A percentile compares a stretch with the other conserved stretches of the same genome.
Evolutionary conservation across 2,329 filamentous ascomycete species (phyloP).

Genomic region (Curvularia spicifera): DNA sequence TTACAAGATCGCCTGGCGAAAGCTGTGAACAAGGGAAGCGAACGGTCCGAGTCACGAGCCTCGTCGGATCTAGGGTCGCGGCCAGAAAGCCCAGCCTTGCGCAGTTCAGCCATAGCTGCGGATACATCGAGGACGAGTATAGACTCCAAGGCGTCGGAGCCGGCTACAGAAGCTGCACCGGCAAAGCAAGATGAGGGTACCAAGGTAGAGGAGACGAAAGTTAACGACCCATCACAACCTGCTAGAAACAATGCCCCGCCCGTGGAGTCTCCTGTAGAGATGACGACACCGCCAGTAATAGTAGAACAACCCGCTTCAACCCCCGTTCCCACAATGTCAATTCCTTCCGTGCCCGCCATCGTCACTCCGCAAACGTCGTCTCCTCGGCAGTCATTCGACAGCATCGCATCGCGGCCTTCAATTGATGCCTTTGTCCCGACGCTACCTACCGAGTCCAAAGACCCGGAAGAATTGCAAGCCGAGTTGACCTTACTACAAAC

Average conservation of each 20-base stretch:
- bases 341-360: slow-evolving; percentile 43
- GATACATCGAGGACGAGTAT: slow-evolving; percentile 55
- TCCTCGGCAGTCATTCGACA: slow-evolving; percentile 45
- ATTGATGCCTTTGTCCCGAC: slow-evolving; percentile 35
- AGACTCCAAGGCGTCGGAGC: slow-evolving; percentile 50
- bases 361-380: slow-evolving; percentile 36
- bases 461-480: slow-evolving; percentile 48
- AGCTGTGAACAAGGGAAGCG: slow-evolving; percentile 77
- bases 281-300: slow-evolving; percentile 26
- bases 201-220: slow-evolving; percentile 21
- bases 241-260: slow-evolving; percentile 36
- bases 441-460: slow-evolving; percentile 43
- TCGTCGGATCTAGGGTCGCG: slow-evolving; percentile 60
- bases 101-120: slow-evolving; percentile 24
- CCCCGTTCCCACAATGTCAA: slow-evolving; percentile 37
- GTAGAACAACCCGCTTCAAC: slow-evolving; percentile 48
- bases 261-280: not conserved
- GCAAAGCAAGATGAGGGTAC: slow-evolving; percentile 23
- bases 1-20: slow-evolving; percentile 89
- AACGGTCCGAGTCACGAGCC: slow-evolving; percentile 56
- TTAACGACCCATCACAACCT: slow-evolving; percentile 26
- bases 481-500: slow-evolving; percentile 58
- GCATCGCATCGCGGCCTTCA: slow-evolving; percentile 40
- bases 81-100: slow-evolving; percentile 59
- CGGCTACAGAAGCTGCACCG: slow-evolving; percentile 25